These are phyloP conservation scores for Zygosaccharomyces gambellarensis DNA, from an alignment of 805 yeast genomes.

Conservation along the genomic window DNA sequence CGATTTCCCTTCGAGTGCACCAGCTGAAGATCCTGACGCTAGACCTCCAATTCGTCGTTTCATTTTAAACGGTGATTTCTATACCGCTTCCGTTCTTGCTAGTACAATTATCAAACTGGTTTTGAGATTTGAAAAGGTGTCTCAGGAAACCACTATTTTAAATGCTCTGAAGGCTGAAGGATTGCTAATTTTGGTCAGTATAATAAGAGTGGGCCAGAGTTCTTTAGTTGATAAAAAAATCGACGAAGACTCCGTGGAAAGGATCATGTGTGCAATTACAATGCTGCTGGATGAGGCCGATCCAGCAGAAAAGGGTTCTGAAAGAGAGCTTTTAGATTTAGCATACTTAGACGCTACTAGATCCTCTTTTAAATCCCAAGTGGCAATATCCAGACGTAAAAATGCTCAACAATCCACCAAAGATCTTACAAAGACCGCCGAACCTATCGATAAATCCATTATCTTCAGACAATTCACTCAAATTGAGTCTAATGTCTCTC, in stretches of 20 bases:
- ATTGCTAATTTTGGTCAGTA: slow-evolving; percentile 83
- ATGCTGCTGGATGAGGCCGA: slow-evolving; percentile 59
- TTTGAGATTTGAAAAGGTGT: slow-evolving; percentile 60
- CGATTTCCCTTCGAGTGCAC: slow-evolving; percentile 80
- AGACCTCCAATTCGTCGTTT: slow-evolving; percentile 77
- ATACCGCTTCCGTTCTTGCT: slow-evolving; percentile 81
- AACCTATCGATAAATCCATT: slow-evolving; percentile 74
- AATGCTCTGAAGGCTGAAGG: slow-evolving; percentile 95
- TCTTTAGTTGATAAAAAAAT: slow-evolving; percentile 63
- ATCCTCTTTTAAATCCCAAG: slow-evolving; percentile 72
- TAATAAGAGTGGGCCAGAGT: slow-evolving; percentile 81
- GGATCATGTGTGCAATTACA: slow-evolving; percentile 82
- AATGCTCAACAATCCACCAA: slow-evolving; percentile 53
- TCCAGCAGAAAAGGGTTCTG: slow-evolving; percentile 39
- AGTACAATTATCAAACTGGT: slow-evolving; percentile 86
- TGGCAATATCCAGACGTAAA: slow-evolving; percentile 54
- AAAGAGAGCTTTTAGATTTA: slow-evolving; percentile 42
- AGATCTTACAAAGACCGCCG: slow-evolving; percentile 57
- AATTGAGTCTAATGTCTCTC: slow-evolving; percentile 35
- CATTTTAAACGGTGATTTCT: slow-evolving; percentile 82
- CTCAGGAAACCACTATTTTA: slow-evolving; percentile 49
- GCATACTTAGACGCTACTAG: slow-evolving; percentile 87
- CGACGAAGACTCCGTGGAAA: slow-evolving; percentile 95
- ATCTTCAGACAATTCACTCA: slow-evolving; percentile 72
- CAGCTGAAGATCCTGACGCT: slow-evolving; percentile 43